These are phyloP conservation scores for Lasiosphaeriaceae sp. DNA, from an alignment of 495 filamentous ascomycete species.

Conservation along the genomic window DNA sequence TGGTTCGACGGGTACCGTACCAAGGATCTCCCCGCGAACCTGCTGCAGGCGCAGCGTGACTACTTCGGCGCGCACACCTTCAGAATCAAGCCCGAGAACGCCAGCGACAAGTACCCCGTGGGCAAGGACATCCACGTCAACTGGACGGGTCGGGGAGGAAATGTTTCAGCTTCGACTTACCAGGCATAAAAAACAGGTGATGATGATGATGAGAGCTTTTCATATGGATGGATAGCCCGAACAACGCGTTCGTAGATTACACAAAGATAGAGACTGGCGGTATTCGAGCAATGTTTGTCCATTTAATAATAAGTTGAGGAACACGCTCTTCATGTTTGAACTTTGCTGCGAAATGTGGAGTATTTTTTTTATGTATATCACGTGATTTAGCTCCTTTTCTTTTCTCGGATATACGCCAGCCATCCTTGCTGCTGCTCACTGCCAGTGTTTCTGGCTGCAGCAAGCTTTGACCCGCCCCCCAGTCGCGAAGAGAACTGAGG, in stretches of 20 bases:
- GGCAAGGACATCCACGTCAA: slow-evolving; percentile 96
- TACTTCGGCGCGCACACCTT: slow-evolving; percentile 99
- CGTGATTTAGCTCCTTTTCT: too few relatives aligned
- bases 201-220: slow-evolving; percentile 6
- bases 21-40: slow-evolving; percentile 91
- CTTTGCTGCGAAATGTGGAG: too few relatives aligned
- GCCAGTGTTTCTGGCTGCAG: too few relatives aligned
- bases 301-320: too few relatives aligned
- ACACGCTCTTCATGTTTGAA: too few relatives aligned
- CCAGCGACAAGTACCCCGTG: slow-evolving; percentile 76
- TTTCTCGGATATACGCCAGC: too few relatives aligned
- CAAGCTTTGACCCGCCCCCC: not conserved
- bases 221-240: slow-evolving; percentile 8
- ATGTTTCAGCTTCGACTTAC: slow-evolving; percentile 96
- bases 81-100: slow-evolving; percentile 88
- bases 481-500: slow-evolving; percentile 16
- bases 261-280: slow-evolving; percentile 15
- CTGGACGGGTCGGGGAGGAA: slow-evolving; percentile 97
- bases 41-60: slow-evolving; percentile 96
- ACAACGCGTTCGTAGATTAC: slow-evolving; percentile 11
- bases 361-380: too few relatives aligned
- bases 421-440: too few relatives aligned
- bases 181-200: slow-evolving; percentile 63
- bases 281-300: not conserved
- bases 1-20: slow-evolving; percentile 99